These are phyloP conservation scores for Phoma sp. DNA, from an alignment of 2,329 filamentous ascomycete genomes.

Conservation along the genomic window DNA sequence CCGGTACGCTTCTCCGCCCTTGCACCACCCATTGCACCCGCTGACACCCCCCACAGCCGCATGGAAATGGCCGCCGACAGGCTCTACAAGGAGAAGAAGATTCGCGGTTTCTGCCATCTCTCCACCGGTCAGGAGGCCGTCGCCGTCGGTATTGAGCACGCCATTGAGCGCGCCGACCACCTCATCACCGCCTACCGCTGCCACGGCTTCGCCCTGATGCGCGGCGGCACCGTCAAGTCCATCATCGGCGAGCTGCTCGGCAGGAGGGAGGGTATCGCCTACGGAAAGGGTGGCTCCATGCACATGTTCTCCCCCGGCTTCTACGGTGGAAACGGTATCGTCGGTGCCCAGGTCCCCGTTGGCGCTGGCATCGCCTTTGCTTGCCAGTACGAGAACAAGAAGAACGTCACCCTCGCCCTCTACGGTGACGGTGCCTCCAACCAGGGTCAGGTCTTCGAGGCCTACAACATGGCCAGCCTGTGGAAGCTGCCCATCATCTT, in stretches of 20 bases:
- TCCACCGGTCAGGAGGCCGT: constrained; percentile 98
- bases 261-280: constrained; percentile 93
- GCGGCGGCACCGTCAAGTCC: constrained; percentile 84
- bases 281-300: constrained; percentile 99
- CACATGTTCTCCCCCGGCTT: constrained; percentile 99
- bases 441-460: constrained; percentile 99
- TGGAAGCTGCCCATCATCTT: constrained; percentile 97
- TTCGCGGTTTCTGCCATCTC: constrained; percentile 98
- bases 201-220: constrained; percentile 98
- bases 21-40: neutral
- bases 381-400: constrained; percentile 88
- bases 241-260: constrained; percentile 97
- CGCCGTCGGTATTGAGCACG: constrained; percentile 94
- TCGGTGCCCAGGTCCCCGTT: constrained; percentile 97
- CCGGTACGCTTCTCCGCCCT: constrained; percentile 67
- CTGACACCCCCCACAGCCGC: constrained; percentile 65
- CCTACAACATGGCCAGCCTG: constrained; percentile 99
- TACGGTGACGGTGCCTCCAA: constrained; percentile 99
- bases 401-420: constrained; percentile 85
- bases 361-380: constrained; percentile 96
- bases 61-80: constrained; percentile 99
- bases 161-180: constrained; percentile 88
- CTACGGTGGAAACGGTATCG: constrained; percentile 98
- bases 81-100: constrained; percentile 99
- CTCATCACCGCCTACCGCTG: constrained; percentile 98